Evolutionary conservation across 1,284 basidiomycete genomes (phyloP), one percentile per base, ranked within the genome.

Genomic region (Caloboletus inedulis): DNA sequence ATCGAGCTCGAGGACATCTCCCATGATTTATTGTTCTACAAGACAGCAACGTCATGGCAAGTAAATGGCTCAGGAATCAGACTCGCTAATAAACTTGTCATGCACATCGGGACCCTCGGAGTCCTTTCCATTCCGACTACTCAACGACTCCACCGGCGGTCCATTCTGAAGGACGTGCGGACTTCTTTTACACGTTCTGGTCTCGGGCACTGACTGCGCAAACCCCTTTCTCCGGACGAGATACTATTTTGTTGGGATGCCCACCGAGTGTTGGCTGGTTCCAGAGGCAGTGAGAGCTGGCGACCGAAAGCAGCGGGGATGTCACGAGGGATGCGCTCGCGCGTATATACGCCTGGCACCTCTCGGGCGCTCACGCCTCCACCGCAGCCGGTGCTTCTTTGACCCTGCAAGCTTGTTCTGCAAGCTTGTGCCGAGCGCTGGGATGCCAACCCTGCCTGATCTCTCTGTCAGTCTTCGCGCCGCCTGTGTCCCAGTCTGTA

Each of bases 21-120:
- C 96, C 0, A 93, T 91, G 54, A 99, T 98, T 71, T 99, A 96
- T 81, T 99, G 95, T 71, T 97, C 94, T 90, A 65, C 25, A 46
- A 40, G 21, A 57, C 23, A 51, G 30, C 16, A 47, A 9, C 0
- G 34, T 59, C 7, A 47, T 19, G 31, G 7, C 39, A 37, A 18
- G 16, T 41, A 14, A 25, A 31, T 44, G 16, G 47, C 14, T 3
- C 50, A 21, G 41, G 42, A 37, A 43, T 45, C 30, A 37, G 12
- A 74, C 81, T 55, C 59, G 90, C 91, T 91, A 37, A 77, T 82
- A 63, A 99, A 98, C 71, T 93, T 96, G 59, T 84, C 80, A 57
- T 88, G 86, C 2, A 94, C 85, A 40, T 80, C 77, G 51, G 87
- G 79, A 60, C 96, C 94, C n/a, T n/a, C n/a, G n/a, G 23, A 23